Evolutionary conservation across 306 rosid genomes (phyloP).

Genomic region (Quercus gilva): DNA sequence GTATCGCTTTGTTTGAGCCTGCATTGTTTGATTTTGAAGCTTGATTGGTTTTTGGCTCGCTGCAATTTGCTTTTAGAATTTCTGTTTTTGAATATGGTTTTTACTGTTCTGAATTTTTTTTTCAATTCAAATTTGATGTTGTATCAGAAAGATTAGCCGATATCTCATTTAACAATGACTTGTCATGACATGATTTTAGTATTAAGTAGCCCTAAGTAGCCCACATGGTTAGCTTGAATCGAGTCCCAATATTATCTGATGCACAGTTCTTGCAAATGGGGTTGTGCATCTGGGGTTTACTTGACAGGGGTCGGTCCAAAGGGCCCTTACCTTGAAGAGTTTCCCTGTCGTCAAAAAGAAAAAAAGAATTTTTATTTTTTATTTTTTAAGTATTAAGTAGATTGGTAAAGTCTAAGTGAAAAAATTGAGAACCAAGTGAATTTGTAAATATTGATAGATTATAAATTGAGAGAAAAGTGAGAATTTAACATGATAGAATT

Average conservation of each 20-base stretch:
- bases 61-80: neutral
- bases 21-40: conserved; percentile 6
- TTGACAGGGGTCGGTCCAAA: no score
- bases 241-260: no score
- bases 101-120: neutral
- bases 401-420: neutral
- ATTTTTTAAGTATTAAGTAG: no score
- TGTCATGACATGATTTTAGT: neutral
- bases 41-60: neutral
- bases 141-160: neutral
- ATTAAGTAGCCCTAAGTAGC: neutral
- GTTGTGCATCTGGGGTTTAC: no score
- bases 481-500: neutral
- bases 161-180: neutral
- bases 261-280: no score
- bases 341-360: no score
- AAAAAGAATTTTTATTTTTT: no score
- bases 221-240: no score
- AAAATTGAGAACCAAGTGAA: neutral
- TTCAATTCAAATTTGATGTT: neutral
- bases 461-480: neutral
- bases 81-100: neutral
- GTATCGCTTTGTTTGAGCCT: neutral
- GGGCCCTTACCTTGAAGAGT: no score
- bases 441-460: neutral